These are phyloP conservation scores for Lentinula guzmanii DNA, from an alignment of 768 basidiomycete genomes.

Conservation along the genomic window DNA sequence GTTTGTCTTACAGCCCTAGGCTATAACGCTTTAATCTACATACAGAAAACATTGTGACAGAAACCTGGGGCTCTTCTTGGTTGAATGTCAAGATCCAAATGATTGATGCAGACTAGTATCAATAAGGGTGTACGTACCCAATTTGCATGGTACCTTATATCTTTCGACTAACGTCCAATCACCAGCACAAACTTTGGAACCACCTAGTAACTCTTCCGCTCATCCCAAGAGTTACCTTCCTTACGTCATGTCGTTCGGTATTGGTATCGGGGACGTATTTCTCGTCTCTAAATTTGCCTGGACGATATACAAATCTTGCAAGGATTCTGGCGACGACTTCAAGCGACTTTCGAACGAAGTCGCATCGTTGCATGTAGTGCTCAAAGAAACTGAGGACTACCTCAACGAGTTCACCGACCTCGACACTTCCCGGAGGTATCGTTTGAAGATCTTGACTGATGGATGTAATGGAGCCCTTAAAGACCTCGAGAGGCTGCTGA, in stretches of 20 bases:
- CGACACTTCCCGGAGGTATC: conserved; percentile 8
- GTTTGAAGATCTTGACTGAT: conserved; percentile 7
- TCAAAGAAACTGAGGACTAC: conserved; percentile 8
- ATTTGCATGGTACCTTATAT: not conserved
- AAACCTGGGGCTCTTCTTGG: no score
- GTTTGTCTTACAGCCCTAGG: no score
- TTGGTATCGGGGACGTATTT: conserved; percentile 6
- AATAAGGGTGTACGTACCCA: not conserved
- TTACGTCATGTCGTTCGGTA: conserved; percentile 3
- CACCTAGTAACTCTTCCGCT: no score
- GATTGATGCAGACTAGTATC: not conserved
- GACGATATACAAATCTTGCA: conserved; percentile 8
- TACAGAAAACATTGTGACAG: no score
- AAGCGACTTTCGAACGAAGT: conserved; percentile 4
- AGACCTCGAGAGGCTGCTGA: conserved; percentile 9
- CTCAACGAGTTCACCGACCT: conserved; percentile 2
- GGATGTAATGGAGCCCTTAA: conserved; percentile 3
- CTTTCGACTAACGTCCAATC: no score
- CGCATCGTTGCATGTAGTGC: conserved; percentile 5
- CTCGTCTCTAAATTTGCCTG: conserved; percentile 6
- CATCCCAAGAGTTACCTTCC: not conserved
- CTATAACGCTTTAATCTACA: no score
- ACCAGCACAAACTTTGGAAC: no score
- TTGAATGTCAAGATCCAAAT: no score
- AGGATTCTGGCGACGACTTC: conserved; percentile 5